Conservation (phyloP, 176 grass and related monocot species). For the Zizania latifolia region DNA sequence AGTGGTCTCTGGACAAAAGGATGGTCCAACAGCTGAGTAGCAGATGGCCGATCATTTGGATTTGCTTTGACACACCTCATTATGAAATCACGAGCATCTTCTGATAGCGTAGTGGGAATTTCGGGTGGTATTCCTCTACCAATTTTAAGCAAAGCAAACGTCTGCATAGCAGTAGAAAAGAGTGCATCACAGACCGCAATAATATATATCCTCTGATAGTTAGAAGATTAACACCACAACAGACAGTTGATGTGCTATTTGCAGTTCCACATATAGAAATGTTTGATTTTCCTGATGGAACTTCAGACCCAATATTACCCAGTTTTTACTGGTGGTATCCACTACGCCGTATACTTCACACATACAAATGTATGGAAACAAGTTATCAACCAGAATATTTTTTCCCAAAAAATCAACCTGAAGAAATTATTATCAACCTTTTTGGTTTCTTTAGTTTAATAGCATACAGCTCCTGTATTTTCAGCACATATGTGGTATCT, state of each 20-base stretch:
- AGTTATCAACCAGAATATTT: too few species aligned
- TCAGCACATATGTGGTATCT: background rate
- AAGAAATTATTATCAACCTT: background rate
- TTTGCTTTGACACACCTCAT: constrained; percentile 52
- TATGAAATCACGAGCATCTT: constrained; percentile 82
- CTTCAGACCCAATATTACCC: background rate
- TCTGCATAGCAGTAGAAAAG: constrained; percentile 38
- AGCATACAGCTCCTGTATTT: background rate
- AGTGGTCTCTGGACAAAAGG: constrained; percentile 58
- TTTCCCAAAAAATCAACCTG: too few species aligned
- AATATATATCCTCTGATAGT: background rate
- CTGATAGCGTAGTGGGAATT: constrained; percentile 52
- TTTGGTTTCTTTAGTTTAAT: background rate
- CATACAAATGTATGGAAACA: background rate
- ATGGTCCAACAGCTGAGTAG: constrained; percentile 59
- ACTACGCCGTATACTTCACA: background rate
- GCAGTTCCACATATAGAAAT: background rate
- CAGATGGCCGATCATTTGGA: constrained; percentile 60
- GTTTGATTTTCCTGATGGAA: background rate
- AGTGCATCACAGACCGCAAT: constrained; percentile 10
- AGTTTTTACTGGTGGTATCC: background rate
- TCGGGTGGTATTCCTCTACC: constrained; percentile 62
- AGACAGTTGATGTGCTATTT: background rate
- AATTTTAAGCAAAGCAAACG: constrained; percentile 70
- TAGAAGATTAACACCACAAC: background rate